A percentile compares a stretch with the other conserved stretches of the same genome.
These are phyloP conservation scores for Talaromyces atroroseus DNA, from an alignment of 2,329 filamentous ascomycete species.

Conservation along the genomic window DNA sequence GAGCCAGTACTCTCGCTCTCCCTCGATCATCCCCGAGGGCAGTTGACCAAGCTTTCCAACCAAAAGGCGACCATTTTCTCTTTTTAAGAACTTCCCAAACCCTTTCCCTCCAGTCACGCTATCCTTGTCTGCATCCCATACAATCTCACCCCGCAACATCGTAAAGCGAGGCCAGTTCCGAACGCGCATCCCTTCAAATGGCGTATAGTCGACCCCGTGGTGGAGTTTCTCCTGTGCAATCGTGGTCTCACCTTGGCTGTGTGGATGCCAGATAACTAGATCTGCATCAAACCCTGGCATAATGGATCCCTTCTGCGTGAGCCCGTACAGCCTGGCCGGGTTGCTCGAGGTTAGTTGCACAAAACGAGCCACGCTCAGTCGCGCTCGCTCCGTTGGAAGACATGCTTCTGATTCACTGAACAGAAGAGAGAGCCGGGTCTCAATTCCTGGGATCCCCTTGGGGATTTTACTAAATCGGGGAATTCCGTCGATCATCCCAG, in stretches of 20 bases:
- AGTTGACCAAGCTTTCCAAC: conserved; percentile 11
- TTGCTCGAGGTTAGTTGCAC: conserved; percentile 12
- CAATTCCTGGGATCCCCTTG: conserved; percentile 54
- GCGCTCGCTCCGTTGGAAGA: conserved; percentile 20
- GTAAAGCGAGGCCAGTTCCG: conserved; percentile 60
- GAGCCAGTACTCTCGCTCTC: conserved; percentile 9
- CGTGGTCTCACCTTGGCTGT: conserved; percentile 12
- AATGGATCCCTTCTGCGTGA: conserved; percentile 47
- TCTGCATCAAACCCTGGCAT: conserved; percentile 53
- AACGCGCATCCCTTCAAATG: conserved; percentile 54
- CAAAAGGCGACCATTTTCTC: conserved; percentile 8
- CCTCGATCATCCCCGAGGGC: conserved; percentile 11
- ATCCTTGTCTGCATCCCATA: conserved; percentile 49
- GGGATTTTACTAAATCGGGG: conserved; percentile 37
- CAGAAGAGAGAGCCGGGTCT: conserved; percentile 49
- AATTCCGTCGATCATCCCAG: conserved; percentile 7
- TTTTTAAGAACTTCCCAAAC: conserved; percentile 41
- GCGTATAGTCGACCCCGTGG: conserved; percentile 59
- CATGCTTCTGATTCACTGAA: conserved; percentile 18
- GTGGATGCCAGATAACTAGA: conserved; percentile 54
- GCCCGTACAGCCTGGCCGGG: conserved; percentile 49
- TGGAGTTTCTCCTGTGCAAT: conserved; percentile 49
- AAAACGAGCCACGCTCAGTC: conserved; percentile 11
- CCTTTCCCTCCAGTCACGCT: conserved; percentile 47
- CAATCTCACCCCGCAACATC: conserved; percentile 52